These are phyloP conservation scores for Kwoniella heveanensis DNA, from an alignment of 768 basidiomycete genomes.

Conservation along the genomic window DNA sequence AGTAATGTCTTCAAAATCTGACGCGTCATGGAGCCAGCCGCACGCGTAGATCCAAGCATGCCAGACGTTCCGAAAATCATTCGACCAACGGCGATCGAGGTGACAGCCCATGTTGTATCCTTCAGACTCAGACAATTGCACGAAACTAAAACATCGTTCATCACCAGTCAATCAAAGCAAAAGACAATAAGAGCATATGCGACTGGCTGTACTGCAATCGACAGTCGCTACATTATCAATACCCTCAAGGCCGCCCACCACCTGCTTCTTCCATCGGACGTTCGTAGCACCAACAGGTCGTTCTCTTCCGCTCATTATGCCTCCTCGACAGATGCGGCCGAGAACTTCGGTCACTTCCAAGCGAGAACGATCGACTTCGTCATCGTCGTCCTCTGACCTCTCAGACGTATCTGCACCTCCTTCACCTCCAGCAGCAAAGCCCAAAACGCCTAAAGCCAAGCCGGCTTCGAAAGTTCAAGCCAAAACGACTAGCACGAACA, in stretches of 20 bases:
- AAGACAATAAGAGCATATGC: background rate
- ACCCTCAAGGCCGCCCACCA: background rate
- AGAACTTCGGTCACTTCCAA: slow-evolving; percentile 8
- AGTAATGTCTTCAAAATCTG: too few relatives aligned
- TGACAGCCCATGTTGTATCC: too few relatives aligned
- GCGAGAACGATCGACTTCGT: slow-evolving; percentile 21
- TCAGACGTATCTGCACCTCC: slow-evolving; percentile 7
- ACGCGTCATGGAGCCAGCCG: too few relatives aligned
- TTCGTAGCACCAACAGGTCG: too few relatives aligned
- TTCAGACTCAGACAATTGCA: too few relatives aligned
- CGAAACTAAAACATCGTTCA: too few relatives aligned
- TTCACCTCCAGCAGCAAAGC: background rate
- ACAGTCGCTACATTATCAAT: background rate
- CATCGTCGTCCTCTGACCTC: slow-evolving; percentile 20
- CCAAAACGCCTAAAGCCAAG: background rate
- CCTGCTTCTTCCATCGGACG: too few relatives aligned
- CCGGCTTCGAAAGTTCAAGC: background rate
- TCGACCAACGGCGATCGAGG: too few relatives aligned
- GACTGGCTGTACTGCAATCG: background rate
- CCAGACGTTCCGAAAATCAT: too few relatives aligned
- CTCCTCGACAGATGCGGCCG: slow-evolving; percentile 13
- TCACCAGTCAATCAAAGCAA: background rate
- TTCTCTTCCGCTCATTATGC: too few relatives aligned
- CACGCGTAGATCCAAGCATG: too few relatives aligned
- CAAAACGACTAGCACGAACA: slow-evolving; percentile 12